These are phyloP conservation scores for Monosporascus sp. DNA, from an alignment of 2,329 filamentous ascomycete species.

Conservation along the genomic window DNA sequence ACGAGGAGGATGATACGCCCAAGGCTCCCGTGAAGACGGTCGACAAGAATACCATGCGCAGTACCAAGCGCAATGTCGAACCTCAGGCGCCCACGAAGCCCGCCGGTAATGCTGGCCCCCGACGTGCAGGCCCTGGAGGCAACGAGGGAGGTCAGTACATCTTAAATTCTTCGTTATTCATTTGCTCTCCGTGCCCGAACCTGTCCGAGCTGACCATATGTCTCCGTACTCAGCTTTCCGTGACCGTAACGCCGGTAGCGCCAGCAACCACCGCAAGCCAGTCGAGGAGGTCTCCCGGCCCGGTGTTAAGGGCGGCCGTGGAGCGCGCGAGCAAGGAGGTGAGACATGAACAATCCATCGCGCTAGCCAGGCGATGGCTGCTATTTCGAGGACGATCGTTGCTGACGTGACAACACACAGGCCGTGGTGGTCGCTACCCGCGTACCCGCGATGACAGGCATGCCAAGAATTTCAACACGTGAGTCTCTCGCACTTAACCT, in stretches of 20 bases:
- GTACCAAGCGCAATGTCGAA: slow-evolving; percentile 79
- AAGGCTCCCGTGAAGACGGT: slow-evolving; percentile 80
- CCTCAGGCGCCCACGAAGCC: slow-evolving; percentile 59
- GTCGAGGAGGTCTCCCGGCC: slow-evolving; percentile 61
- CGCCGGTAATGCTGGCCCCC: slow-evolving; percentile 36
- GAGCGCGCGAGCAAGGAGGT: slow-evolving; percentile 59
- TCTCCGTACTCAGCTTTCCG: slow-evolving; percentile 64
- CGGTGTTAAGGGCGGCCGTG: slow-evolving; percentile 56
- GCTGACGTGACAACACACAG: slow-evolving; percentile 23
- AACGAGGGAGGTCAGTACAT: slow-evolving; percentile 78
- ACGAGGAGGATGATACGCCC: slow-evolving; percentile 66
- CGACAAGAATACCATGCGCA: slow-evolving; percentile 74
- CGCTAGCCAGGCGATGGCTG: neutral
- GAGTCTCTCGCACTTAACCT: slow-evolving; percentile 22
- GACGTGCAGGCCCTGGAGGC: slow-evolving; percentile 58
- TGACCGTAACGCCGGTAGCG: slow-evolving; percentile 75
- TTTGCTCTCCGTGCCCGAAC: slow-evolving; percentile 1
- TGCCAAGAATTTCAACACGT: slow-evolving; percentile 43
- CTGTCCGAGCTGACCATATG: slow-evolving; percentile 11
- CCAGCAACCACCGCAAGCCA: slow-evolving; percentile 76
- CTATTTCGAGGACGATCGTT: slow-evolving; percentile 8
- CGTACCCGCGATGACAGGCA: slow-evolving; percentile 55
- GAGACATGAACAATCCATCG: slow-evolving; percentile 20
- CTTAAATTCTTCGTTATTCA: slow-evolving; percentile 7
- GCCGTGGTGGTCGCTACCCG: slow-evolving; percentile 48